Evolutionary conservation across 805 yeast species (phyloP).

Genomic region (Ogataea haglerorum): DNA sequence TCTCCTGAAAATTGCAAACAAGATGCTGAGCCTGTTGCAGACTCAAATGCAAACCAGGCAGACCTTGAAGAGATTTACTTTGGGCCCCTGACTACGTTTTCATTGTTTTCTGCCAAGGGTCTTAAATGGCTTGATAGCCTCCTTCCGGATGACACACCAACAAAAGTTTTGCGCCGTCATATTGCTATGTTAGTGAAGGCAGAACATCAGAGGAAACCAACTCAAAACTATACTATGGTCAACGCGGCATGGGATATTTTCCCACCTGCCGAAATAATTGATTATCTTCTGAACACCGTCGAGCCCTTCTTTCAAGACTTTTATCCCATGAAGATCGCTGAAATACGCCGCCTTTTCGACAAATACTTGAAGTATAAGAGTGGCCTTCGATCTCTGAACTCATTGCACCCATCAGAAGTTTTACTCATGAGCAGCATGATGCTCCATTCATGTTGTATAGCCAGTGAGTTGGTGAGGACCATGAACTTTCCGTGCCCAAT

Average conservation of each 20-base stretch:
- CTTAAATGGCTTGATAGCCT: slow-evolving; percentile 36
- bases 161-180: neutral
- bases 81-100: slow-evolving; percentile 33
- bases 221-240: neutral
- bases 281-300: neutral
- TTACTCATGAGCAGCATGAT: slow-evolving; percentile 32
- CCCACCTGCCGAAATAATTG: neutral
- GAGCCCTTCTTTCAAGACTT: neutral
- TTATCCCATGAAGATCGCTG: slow-evolving; percentile 1
- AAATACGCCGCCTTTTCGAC: slow-evolving; percentile 8
- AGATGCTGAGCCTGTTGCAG: neutral
- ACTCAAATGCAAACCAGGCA: slow-evolving; percentile 10
- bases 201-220: neutral
- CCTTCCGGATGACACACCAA: slow-evolving; percentile 11
- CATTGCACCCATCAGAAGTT: slow-evolving; percentile 31
- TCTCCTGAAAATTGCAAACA: neutral
- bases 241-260: neutral
- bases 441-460: slow-evolving; percentile 17
- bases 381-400: slow-evolving; percentile 22
- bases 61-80: slow-evolving; percentile 20
- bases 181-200: neutral
- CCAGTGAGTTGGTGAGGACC: slow-evolving; percentile 7
- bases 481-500: neutral
- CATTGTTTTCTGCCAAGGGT: slow-evolving; percentile 41
- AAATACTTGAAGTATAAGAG: slow-evolving; percentile 26